phyloP scores from a whole-genome alignment of 257 asterid genomes.

The Penstemon newberryi region DNA sequence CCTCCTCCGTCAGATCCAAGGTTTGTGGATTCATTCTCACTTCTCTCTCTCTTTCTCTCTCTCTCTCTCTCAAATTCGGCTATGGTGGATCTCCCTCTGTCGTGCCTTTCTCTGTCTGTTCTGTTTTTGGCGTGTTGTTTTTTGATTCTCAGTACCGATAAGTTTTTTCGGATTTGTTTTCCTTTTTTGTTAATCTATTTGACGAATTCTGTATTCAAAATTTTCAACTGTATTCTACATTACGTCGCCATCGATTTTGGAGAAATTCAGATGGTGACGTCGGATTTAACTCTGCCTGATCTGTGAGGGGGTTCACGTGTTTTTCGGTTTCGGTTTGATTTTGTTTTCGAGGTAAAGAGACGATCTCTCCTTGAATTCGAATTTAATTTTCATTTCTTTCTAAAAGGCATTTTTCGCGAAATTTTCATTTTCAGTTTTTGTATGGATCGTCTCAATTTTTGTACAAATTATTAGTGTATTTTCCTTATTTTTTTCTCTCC shows the following conservation, averaged over 20 bases:
- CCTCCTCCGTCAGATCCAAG: conserved; percentile 42
- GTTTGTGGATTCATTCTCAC: conserved; percentile 24
- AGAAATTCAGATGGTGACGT: not conserved
- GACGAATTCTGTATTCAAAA: not conserved
- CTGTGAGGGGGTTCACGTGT: not conserved
- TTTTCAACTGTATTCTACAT: not conserved
- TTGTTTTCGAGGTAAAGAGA: not conserved
- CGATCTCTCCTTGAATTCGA: not conserved
- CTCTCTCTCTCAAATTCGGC: not conserved
- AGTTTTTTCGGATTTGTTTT: no score
- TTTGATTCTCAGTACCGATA: no score
- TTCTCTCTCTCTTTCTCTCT: not conserved
- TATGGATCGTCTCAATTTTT: not conserved
- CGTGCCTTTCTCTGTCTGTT: no score
- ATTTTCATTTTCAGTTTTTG: not conserved
- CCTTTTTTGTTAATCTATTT: no score
- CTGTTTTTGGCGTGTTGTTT: no score
- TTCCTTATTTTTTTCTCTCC: no score
- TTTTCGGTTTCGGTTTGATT: not conserved
- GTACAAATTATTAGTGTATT: not conserved
- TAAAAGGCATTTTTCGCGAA: not conserved
- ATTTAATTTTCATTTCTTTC: not conserved
- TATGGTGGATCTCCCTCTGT: no score
- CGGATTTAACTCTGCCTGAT: not conserved
- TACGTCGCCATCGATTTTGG: not conserved